These are phyloP conservation scores for Monilinia aucupariae DNA, from an alignment of 2,329 filamentous ascomycete genomes.

Conservation along the genomic window DNA sequence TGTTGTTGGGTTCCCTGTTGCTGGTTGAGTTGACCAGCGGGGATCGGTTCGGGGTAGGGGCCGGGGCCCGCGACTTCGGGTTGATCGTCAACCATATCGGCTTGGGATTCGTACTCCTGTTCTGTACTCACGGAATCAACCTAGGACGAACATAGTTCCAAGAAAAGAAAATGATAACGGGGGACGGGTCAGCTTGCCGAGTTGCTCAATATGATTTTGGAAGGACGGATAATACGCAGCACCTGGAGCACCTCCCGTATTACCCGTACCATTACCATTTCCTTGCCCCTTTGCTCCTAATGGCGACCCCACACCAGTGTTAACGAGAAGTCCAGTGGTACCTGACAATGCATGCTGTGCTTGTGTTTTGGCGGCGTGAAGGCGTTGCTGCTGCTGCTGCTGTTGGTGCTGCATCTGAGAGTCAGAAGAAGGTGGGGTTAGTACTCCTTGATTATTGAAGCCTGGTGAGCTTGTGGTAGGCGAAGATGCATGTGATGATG, in stretches of 20 bases:
- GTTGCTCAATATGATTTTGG: constrained; percentile 75
- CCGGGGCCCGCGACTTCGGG: constrained; percentile 57
- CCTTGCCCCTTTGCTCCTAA: constrained; percentile 33
- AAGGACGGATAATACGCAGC: constrained; percentile 69
- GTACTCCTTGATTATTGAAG: constrained; percentile 51
- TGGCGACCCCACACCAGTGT: constrained; percentile 26
- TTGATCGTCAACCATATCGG: constrained; percentile 80
- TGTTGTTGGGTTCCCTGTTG: constrained; percentile 21
- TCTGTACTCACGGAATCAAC: constrained; percentile 67
- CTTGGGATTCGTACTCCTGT: constrained; percentile 92
- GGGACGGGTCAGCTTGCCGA: constrained; percentile 71
- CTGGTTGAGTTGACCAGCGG: constrained; percentile 31
- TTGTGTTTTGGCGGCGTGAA: constrained; percentile 29
- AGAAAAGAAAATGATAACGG: constrained; percentile 41
- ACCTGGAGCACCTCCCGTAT: constrained; percentile 39
- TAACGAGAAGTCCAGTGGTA: constrained; percentile 25
- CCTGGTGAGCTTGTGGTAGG: constrained; percentile 59
- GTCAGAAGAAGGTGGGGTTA: constrained; percentile 56
- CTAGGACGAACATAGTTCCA: constrained; percentile 62
- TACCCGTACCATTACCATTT: constrained; percentile 34
- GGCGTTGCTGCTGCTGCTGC: constrained; percentile 39
- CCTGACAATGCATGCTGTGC: constrained; percentile 29
- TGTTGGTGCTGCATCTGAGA: constrained; percentile 48
- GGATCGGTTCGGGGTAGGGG: constrained; percentile 56
- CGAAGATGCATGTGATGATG: constrained; percentile 72